Conservation (phyloP, 2,329 filamentous ascomycete species). For the Trichophyton verrucosum region DNA sequence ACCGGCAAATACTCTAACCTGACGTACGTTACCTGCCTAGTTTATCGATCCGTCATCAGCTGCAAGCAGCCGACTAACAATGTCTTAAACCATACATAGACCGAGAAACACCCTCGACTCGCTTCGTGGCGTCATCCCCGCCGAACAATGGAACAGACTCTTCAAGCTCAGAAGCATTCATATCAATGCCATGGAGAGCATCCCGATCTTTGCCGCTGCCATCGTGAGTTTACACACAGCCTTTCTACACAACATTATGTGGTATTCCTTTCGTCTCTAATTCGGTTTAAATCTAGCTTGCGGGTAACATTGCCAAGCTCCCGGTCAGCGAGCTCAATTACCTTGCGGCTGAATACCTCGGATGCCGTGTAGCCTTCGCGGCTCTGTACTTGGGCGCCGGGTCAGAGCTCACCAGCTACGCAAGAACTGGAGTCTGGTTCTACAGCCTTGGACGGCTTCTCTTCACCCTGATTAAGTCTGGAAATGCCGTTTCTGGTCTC, state of each 20-base stretch:
- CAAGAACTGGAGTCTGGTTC: constrained; percentile 23
- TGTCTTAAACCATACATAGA: constrained; percentile 9
- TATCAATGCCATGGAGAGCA: constrained; percentile 25
- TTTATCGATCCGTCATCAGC: not conserved
- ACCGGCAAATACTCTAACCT: constrained; percentile 22
- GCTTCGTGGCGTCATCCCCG: constrained; percentile 19
- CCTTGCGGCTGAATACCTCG: constrained; percentile 23
- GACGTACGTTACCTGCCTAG: constrained; percentile 11
- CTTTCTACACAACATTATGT: not conserved
- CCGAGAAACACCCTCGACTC: constrained; percentile 23
- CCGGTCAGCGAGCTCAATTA: constrained; percentile 22
- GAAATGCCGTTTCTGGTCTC: constrained; percentile 8
- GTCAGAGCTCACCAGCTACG: constrained; percentile 23
- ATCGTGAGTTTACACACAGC: constrained; percentile 17
- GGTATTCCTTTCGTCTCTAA: not conserved
- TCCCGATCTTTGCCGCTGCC: constrained; percentile 26
- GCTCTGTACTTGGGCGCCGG: constrained; percentile 23
- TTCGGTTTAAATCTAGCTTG: constrained; percentile 14
- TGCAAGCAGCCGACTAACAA: not conserved
- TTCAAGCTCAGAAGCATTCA: constrained; percentile 22
- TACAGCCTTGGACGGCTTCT: constrained; percentile 25
- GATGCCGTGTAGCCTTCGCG: constrained; percentile 23
- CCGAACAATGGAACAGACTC: constrained; percentile 16
- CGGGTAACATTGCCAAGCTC: constrained; percentile 23
- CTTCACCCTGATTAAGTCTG: constrained; percentile 22